Evolutionary conservation across 352 stramenopile genomes (phyloP).

Genomic region (Phytophthora macrochlamydospora): DNA sequence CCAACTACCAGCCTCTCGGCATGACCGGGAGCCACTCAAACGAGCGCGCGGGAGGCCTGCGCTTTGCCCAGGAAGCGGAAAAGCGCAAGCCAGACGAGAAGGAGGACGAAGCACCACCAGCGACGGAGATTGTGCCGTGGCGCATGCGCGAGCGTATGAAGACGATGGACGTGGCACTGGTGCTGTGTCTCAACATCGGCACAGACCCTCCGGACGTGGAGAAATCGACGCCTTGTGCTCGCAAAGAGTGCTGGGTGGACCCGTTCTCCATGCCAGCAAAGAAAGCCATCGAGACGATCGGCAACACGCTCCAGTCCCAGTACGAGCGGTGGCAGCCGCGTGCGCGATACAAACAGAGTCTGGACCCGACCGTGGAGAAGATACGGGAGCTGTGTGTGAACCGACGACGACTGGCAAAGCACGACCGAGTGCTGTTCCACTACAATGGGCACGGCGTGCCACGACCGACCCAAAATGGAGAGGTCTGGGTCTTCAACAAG

Average conservation of each 20-base stretch:
- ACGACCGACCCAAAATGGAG: slow-evolving; percentile 95
- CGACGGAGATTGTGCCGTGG: slow-evolving; percentile 75
- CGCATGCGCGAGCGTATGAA: slow-evolving; percentile 90
- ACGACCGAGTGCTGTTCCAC: slow-evolving; percentile 97
- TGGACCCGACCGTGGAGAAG: slow-evolving; percentile 98
- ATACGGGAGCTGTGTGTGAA: slow-evolving; percentile 94
- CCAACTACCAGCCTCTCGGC: slow-evolving; percentile 15
- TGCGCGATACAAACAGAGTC: slow-evolving; percentile 92
- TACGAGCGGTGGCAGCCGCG: slow-evolving; percentile 96
- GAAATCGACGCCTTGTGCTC: slow-evolving; percentile 95
- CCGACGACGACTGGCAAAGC: slow-evolving; percentile 91
- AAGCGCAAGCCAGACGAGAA: slow-evolving; percentile 34
- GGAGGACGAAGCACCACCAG: slow-evolving; percentile 23
- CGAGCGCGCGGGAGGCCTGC: slow-evolving; percentile 58
- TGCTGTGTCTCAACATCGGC: slow-evolving; percentile 98
- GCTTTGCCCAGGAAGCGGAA: slow-evolving; percentile 59
- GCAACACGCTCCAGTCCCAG: slow-evolving; percentile 93
- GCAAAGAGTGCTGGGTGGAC: slow-evolving; percentile 99
- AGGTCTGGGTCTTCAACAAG: slow-evolving; percentile 99
- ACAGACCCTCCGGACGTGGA: slow-evolving; percentile 98
- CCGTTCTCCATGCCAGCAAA: slow-evolving; percentile 93
- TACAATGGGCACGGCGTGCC: slow-evolving; percentile 99
- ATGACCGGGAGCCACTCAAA: slow-evolving; percentile 10
- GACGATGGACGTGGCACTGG: slow-evolving; percentile 94
- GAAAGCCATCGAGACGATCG: slow-evolving; percentile 97